Evolutionary conservation across 1,139 yeast genomes (phyloP), one percentile per base, ranked within the genome.

Genomic region (Hyphopichia burtonii): DNA sequence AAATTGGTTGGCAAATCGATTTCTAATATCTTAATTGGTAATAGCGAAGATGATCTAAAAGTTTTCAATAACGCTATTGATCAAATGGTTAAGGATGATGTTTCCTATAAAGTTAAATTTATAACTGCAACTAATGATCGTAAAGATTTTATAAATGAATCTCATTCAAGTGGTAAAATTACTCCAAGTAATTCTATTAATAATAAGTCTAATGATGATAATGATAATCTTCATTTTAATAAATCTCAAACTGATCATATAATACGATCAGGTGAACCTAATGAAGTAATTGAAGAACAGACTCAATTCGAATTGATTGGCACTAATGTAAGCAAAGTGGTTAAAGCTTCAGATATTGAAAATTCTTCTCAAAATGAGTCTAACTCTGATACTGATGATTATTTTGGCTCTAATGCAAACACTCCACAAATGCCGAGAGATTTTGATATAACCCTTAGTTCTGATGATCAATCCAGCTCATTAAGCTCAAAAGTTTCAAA

Each of bases 21-120:
- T 1, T 70, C 86, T 2, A 74, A 77, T 37, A 68, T 88, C 10
- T 77, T 91, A 6, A 65, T 83, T 17, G 96, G 96, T 1, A 72
- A 76, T 43, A 63, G 59, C 30, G 77, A 73, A 4, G 78, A 77
- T 8, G 96, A 89, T 61, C 74, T 76, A 48, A 61, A 68, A 38
- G 88, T 90, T 10, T 89, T 90, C 53, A 71, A 77, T 43, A 74
- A 80, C 37, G 96, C 96, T 0, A 80, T 83, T 1, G 74, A 77
- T 39, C 78, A 82, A 48, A 86, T 89, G 96, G 68, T 78, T 46
- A 54, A 66, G 14, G 93, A 88, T 55, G 91, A 87, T 56, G 79
- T 78, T 38, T 85, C 93, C 53, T 88, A 87, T 56, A 77, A 88
- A 50, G 89, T 89, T 3, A 74, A 86, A 45, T 88, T 89, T 55